A percentile compares a stretch with the other conserved stretches of the same genome.
Conservation (phyloP, 2,329 filamentous ascomycete genomes). For the Verticillium nubilum region DNA sequence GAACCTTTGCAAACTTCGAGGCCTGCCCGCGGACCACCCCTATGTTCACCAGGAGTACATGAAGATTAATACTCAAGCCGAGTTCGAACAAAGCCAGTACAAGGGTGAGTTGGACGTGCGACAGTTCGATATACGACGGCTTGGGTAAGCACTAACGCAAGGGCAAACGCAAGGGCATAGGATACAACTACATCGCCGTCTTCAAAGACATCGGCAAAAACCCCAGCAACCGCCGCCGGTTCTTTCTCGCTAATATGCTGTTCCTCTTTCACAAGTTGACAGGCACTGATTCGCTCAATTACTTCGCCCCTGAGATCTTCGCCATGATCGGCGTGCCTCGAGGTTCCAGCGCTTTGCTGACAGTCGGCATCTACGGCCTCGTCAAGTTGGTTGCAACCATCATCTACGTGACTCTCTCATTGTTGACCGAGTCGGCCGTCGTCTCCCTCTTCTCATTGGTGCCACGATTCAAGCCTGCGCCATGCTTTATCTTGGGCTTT, state of each 20-base stretch:
- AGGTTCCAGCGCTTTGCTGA: constrained; percentile 25
- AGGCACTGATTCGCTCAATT: constrained; percentile 32
- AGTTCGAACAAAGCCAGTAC: constrained; percentile 6
- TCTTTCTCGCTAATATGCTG: constrained; percentile 26
- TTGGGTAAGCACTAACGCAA: too few relatives aligned
- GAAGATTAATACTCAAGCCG: constrained; percentile 10
- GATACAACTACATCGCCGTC: constrained; percentile 24
- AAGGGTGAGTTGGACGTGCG: background rate
- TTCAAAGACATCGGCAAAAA: constrained; percentile 24
- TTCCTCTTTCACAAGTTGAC: constrained; percentile 36
- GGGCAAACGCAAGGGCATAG: too few relatives aligned
- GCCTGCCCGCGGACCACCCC: constrained; percentile 12
- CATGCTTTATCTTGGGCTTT: constrained; percentile 22
- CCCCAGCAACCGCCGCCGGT: constrained; percentile 23
- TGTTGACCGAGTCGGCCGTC: constrained; percentile 20
- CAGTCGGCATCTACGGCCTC: constrained; percentile 25
- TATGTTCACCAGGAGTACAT: constrained; percentile 12
- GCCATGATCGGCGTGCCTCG: constrained; percentile 28
- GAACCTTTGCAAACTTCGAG: constrained; percentile 31
- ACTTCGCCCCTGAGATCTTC: constrained; percentile 33
- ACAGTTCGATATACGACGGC: too few relatives aligned
- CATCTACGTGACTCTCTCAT: constrained; percentile 24
- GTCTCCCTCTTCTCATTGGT: constrained; percentile 19
- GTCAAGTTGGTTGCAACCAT: constrained; percentile 17
- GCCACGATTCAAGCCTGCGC: constrained; percentile 14